Percentiles rank a stretch among this genome's conserved stretches.
Conservation (phyloP, 2,329 filamentous ascomycete genomes). For the Polychaeton citri region DNA sequence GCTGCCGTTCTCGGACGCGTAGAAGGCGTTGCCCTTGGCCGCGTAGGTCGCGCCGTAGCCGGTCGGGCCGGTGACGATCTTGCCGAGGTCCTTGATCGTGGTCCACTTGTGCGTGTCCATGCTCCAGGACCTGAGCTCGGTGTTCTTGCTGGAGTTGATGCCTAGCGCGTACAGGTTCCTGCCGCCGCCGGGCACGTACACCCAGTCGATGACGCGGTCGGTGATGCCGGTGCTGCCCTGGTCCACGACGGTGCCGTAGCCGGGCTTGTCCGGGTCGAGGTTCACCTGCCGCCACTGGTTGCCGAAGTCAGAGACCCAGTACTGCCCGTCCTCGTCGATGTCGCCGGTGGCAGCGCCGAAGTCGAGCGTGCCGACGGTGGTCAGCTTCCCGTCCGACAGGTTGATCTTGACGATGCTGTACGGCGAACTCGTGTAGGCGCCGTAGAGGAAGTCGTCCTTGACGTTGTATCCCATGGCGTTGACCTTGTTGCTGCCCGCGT, state of each 20-base stretch:
- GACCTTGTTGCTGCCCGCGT: neutral
- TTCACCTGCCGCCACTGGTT: neutral
- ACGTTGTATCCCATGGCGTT: conserved; percentile 3
- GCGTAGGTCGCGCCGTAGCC: neutral
- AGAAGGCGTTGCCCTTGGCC: neutral
- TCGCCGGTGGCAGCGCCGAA: conserved; percentile 1
- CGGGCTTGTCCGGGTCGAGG: neutral
- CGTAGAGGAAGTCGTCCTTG: conserved; percentile 2
- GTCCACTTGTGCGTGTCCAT: neutral
- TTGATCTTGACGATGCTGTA: conserved; percentile 1
- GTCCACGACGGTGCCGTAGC: neutral
- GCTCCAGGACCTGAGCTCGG: neutral
- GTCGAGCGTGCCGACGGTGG: neutral
- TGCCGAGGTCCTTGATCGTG: neutral
- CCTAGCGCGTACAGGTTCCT: conserved; percentile 1
- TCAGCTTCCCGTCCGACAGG: neutral
- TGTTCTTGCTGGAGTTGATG: neutral
- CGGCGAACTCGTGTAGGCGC: neutral
- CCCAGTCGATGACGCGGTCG: conserved; percentile 2
- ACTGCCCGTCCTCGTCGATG: conserved; percentile 2
- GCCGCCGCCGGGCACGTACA: conserved; percentile 2
- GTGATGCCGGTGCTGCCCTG: neutral
- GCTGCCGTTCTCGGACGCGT: neutral
- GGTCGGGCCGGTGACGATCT: neutral
- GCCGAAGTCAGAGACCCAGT: neutral